These are phyloP conservation scores for Xylaria sp. DNA, from an alignment of 2,329 filamentous ascomycete species.

Conservation along the genomic window DNA sequence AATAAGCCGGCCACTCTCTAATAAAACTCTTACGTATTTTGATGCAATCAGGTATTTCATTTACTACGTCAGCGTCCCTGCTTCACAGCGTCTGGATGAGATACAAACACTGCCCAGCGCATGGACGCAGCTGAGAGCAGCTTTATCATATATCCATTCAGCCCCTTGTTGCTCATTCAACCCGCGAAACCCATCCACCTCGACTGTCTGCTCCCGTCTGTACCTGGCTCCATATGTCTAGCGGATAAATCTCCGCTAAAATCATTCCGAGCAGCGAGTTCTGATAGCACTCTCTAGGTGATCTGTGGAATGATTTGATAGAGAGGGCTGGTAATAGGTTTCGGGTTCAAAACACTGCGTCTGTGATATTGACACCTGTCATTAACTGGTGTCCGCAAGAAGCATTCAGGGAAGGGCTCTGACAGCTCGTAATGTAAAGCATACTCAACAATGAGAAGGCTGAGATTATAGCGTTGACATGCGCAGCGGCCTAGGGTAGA, in stretches of 20 bases:
- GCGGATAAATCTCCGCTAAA: neutral
- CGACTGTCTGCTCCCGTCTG: neutral
- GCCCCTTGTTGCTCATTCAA: neutral
- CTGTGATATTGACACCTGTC: neutral
- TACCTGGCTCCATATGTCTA: neutral
- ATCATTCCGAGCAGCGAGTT: neutral
- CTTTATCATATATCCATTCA: neutral
- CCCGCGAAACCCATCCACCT: neutral
- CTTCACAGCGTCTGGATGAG: neutral
- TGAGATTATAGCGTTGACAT: neutral
- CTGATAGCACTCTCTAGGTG: neutral
- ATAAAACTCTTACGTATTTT: neutral
- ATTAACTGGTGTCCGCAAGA: neutral
- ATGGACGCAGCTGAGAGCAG: neutral
- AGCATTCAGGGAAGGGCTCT: neutral
- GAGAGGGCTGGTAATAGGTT: neutral
- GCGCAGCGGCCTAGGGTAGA: neutral
- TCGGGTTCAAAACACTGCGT: neutral
- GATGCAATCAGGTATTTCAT: neutral
- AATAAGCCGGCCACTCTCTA: neutral
- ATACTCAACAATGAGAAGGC: neutral
- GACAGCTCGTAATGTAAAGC: neutral
- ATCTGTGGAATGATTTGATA: neutral
- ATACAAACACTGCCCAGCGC: neutral
- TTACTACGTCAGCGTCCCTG: neutral